Conservation (phyloP, 805 yeast genomes). For the Ogataea minuta region DNA sequence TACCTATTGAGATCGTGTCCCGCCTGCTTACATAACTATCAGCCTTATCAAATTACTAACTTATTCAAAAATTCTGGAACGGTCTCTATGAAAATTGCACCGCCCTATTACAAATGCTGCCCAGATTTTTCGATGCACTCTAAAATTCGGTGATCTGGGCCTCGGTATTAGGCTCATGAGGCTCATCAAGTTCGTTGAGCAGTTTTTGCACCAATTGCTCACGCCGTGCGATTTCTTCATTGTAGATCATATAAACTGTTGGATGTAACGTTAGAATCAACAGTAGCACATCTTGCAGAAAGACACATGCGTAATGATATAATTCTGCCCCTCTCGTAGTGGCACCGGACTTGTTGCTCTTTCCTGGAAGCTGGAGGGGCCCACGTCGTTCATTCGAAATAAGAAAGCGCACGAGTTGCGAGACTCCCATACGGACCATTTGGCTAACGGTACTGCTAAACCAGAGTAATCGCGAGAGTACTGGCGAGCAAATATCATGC, state of each 20-base stretch:
- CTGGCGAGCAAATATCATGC: too few species aligned
- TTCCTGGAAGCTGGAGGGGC: slow-evolving; percentile 3
- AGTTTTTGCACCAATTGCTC: slow-evolving; percentile 2
- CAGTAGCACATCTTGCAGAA: slow-evolving; percentile 21
- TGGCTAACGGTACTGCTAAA: too few species aligned
- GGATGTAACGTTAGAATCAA: slow-evolving; percentile 22
- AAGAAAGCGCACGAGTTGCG: slow-evolving; percentile 5
- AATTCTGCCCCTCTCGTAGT: not conserved
- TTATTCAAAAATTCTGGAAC: slow-evolving; percentile 16
- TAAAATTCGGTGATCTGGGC: not conserved
- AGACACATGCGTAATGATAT: slow-evolving; percentile 6
- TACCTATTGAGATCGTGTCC: not conserved
- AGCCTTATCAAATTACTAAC: slow-evolving; percentile 16
- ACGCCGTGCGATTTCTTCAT: slow-evolving; percentile 12
- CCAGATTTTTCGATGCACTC: slow-evolving; percentile 3
- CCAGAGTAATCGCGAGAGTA: too few species aligned
- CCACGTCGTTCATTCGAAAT: slow-evolving; percentile 11
- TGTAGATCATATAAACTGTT: slow-evolving; percentile 16
- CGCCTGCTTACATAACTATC: slow-evolving; percentile 8
- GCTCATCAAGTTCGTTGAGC: not conserved
- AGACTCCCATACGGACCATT: not conserved
- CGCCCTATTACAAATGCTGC: slow-evolving; percentile 7
- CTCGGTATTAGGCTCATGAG: not conserved
- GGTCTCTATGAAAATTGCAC: slow-evolving; percentile 6
- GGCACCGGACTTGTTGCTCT: not conserved